Conservation (phyloP, 495 filamentous ascomycete genomes). For the Hypoxylon lienhwacheense region DNA sequence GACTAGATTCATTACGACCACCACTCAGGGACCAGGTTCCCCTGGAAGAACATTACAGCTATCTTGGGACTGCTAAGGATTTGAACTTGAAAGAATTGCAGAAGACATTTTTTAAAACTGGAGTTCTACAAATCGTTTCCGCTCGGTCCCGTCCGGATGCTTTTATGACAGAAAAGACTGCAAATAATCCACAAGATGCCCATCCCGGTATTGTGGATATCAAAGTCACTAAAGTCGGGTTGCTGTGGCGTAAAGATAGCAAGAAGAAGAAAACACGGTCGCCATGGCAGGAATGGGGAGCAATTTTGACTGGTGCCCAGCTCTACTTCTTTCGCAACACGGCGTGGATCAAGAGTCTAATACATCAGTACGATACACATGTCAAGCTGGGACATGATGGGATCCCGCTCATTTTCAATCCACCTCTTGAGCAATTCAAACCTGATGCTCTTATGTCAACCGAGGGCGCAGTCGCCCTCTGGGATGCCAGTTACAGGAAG, state of each 20-base stretch:
- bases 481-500: conserved; percentile 86
- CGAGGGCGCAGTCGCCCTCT: conserved; percentile 83
- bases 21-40: conserved; percentile 88
- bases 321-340: conserved; percentile 96
- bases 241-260: conserved; percentile 92
- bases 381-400: conserved; percentile 67
- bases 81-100: conserved; percentile 79
- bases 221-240: conserved; percentile 92
- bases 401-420: conserved; percentile 80
- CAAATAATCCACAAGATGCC: conserved; percentile 81
- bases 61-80: conserved; percentile 71
- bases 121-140: conserved; percentile 91
- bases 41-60: conserved; percentile 88
- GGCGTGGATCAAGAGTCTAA: conserved; percentile 84
- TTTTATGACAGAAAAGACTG: conserved; percentile 83
- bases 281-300: conserved; percentile 99
- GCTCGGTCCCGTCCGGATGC: conserved; percentile 89
- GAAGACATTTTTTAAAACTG: conserved; percentile 84
- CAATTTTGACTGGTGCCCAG: conserved; percentile 89
- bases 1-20: conserved; percentile 78
- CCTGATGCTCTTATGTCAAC: conserved; percentile 91
- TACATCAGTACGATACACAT: conserved; percentile 81
- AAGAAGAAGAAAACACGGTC: conserved; percentile 95
- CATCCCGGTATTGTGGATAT: conserved; percentile 95
- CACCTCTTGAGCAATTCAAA: conserved; percentile 87